phyloP scores from a whole-genome alignment of 1,284 basidiomycete genomes.

The Taiwanofungus camphoratus region DNA sequence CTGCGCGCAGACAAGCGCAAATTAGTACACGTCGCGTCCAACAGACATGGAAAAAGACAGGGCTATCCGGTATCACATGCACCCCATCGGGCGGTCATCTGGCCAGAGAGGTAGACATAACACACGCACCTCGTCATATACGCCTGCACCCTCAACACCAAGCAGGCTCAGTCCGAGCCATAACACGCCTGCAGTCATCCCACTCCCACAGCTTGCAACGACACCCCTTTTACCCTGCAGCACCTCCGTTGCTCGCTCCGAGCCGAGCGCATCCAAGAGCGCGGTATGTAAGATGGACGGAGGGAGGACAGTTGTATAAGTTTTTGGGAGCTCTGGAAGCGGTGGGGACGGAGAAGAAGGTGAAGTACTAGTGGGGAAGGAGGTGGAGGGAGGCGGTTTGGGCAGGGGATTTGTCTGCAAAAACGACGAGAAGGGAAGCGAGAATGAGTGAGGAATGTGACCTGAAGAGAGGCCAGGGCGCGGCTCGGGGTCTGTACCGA shows the following conservation, averaged over 20 bases:
- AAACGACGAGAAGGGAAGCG: slow-evolving; percentile 81
- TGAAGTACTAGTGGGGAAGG: too few relatives aligned
- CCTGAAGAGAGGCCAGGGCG: slow-evolving; percentile 84
- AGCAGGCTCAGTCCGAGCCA: slow-evolving; percentile 83
- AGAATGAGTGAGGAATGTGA: slow-evolving; percentile 86
- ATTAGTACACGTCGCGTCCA: slow-evolving; percentile 5
- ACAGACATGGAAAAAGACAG: too few relatives aligned
- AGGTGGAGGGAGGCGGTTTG: slow-evolving; percentile 1
- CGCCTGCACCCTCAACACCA: slow-evolving; percentile 50
- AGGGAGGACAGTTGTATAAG: slow-evolving; percentile 64
- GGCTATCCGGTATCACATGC: too few relatives aligned
- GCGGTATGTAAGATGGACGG: slow-evolving; percentile 50
- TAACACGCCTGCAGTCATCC: slow-evolving; percentile 94
- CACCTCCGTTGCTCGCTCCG: slow-evolving; percentile 47
- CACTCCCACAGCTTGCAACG: slow-evolving; percentile 81
- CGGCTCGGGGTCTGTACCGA: slow-evolving; percentile 85
- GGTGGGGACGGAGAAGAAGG: too few relatives aligned
- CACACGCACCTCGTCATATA: slow-evolving; percentile 82
- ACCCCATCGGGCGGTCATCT: too few relatives aligned
- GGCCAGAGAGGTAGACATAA: slow-evolving; percentile 8
- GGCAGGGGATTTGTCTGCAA: slow-evolving; percentile 45
- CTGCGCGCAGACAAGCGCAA: slow-evolving; percentile 37
- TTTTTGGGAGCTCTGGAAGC: slow-evolving; percentile 13
- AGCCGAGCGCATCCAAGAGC: slow-evolving; percentile 58
- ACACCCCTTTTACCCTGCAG: slow-evolving; percentile 55